A percentile compares a stretch with the other conserved stretches of the same genome.
phyloP scores from a whole-genome alignment of 2,329 filamentous ascomycete species.

The Fusarium clavum region DNA sequence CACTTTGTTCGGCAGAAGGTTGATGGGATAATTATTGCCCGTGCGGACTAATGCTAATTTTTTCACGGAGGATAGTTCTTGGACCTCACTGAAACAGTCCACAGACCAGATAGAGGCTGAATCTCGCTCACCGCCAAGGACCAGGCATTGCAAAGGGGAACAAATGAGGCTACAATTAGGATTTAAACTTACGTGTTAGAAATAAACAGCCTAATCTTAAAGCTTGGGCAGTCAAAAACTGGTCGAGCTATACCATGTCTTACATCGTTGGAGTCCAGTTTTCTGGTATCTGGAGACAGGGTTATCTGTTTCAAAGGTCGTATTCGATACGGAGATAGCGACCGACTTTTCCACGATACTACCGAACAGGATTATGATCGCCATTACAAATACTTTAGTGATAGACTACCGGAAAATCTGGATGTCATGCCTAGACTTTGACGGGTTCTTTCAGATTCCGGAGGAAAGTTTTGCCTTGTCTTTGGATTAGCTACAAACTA shows the following conservation, averaged over 20 bases:
- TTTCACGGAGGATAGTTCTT: not conserved
- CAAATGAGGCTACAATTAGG: not conserved
- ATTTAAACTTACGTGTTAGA: not conserved
- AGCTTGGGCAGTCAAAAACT: not conserved
- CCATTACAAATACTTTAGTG: not conserved
- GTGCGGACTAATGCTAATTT: not conserved
- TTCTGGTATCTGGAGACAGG: not conserved
- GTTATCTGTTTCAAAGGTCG: not conserved
- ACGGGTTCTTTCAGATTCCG: not conserved
- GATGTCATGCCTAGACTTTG: not conserved
- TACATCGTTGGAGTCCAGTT: not conserved
- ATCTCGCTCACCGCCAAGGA: not conserved
- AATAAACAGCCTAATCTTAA: not conserved
- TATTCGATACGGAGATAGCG: not conserved
- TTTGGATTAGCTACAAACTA: not conserved
- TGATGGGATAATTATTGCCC: conserved; percentile 11
- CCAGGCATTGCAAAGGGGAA: not conserved
- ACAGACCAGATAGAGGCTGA: not conserved
- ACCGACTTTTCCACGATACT: not conserved
- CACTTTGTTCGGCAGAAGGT: not conserved
- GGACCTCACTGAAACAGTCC: not conserved
- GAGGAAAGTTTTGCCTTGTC: not conserved
- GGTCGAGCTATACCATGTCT: not conserved
- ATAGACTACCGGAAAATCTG: not conserved
- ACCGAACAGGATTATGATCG: not conserved